Conservation (phyloP, 1,284 basidiomycete species). For the Cryptococcus sp. region DNA sequence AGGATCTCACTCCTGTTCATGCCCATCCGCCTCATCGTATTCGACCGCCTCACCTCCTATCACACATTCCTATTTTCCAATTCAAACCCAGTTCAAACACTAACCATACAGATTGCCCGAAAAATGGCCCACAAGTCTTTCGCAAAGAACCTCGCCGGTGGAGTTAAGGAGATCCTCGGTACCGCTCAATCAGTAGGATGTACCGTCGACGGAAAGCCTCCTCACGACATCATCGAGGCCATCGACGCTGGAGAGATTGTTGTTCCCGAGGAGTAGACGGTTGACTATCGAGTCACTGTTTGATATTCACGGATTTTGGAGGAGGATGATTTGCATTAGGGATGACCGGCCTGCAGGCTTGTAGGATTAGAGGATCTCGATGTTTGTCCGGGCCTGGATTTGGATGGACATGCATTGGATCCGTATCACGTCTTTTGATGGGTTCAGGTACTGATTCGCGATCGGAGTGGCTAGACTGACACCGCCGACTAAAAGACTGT, state of each 20-base stretch:
- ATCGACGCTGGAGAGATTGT: constrained; percentile 95
- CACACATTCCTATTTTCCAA: too few relatives aligned
- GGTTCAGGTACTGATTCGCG: too few relatives aligned
- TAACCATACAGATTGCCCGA: constrained; percentile 53
- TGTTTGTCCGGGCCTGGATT: too few relatives aligned
- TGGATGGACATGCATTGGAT: too few relatives aligned
- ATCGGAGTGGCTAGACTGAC: too few relatives aligned
- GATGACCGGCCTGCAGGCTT: too few relatives aligned
- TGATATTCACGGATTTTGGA: not conserved
- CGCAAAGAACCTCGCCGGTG: constrained; percentile 83
- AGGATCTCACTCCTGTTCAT: not conserved
- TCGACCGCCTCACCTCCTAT: too few relatives aligned
- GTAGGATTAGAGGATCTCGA: too few relatives aligned
- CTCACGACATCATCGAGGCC: constrained; percentile 93
- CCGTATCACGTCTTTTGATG: too few relatives aligned
- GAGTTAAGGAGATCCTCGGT: constrained; percentile 90
- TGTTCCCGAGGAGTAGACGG: constrained; percentile 84
- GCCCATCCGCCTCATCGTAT: too few relatives aligned
- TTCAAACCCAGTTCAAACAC: too few relatives aligned
- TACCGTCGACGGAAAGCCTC: constrained; percentile 89
- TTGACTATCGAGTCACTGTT: not conserved
- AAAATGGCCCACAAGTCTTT: constrained; percentile 96
- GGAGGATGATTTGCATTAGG: not conserved
- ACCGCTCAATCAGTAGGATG: constrained; percentile 91
- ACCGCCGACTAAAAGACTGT: too few relatives aligned